phyloP scores from a whole-genome alignment of 2,329 filamentous ascomycete species.

The Aspergillus fructus region DNA sequence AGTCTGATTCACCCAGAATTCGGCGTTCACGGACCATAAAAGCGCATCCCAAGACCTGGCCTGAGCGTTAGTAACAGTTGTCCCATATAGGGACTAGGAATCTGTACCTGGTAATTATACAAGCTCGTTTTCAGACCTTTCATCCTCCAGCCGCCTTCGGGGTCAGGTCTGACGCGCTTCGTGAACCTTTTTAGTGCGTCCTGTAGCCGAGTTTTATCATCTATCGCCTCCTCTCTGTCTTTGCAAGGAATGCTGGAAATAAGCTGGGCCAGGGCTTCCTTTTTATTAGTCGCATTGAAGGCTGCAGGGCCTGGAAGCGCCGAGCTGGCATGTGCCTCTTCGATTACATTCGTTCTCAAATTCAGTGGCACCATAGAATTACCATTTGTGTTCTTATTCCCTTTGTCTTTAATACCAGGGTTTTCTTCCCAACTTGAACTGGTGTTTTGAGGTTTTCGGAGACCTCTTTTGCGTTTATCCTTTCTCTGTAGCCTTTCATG shows the following conservation, averaged over 20 bases:
- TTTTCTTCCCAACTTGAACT: too few relatives aligned
- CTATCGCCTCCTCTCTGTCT: conserved; percentile 22
- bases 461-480: neutral
- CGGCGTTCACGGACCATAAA: conserved; percentile 31
- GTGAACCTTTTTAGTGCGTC: conserved; percentile 32
- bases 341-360: conserved; percentile 20
- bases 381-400: too few relatives aligned
- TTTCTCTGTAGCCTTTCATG: neutral
- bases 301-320: conserved; percentile 22
- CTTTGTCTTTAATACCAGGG: too few relatives aligned
- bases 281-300: conserved; percentile 24
- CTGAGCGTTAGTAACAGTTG: conserved; percentile 4
- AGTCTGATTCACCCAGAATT: conserved; percentile 3
- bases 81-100: neutral
- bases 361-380: conserved; percentile 13
- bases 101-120: conserved; percentile 35
- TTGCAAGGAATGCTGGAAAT: conserved; percentile 31
- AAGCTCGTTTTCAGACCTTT: conserved; percentile 33
- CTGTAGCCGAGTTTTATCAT: conserved; percentile 23
- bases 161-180: conserved; percentile 24
- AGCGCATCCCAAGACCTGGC: conserved; percentile 29
- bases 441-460: too few relatives aligned
- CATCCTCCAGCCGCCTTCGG: conserved; percentile 32
- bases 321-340: conserved; percentile 29
- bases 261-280: conserved; percentile 33